phyloP scores from a whole-genome alignment of 1,284 basidiomycete genomes.

The Anthracocystis walkeri region DNA sequence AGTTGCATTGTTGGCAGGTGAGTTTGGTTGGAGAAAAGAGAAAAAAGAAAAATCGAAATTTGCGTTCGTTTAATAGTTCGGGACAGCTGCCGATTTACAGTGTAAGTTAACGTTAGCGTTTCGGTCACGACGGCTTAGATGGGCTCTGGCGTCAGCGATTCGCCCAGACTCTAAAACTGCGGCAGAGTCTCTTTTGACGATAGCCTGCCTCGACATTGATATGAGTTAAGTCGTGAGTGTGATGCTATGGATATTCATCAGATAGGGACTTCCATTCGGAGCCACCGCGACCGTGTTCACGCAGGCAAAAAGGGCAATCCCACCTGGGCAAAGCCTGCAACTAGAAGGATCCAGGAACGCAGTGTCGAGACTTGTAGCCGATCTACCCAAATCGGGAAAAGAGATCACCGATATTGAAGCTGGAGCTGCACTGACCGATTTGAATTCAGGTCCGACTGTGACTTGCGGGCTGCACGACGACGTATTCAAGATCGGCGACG shows the following conservation, averaged over 20 bases:
- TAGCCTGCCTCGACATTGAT: not conserved
- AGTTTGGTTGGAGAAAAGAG: not conserved
- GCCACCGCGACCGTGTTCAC: not conserved
- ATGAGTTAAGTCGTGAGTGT: not conserved
- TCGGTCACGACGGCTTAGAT: slow-evolving; percentile 39
- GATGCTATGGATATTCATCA: not conserved
- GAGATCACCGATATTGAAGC: too few species aligned
- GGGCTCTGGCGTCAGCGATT: slow-evolving; percentile 3
- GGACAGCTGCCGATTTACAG: not conserved
- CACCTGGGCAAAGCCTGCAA: too few species aligned
- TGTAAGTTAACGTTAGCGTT: not conserved
- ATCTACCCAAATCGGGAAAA: too few species aligned
- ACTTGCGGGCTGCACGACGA: too few species aligned
- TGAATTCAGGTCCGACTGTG: too few species aligned
- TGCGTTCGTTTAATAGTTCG: not conserved
- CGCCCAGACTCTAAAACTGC: not conserved
- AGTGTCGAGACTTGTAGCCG: too few species aligned
- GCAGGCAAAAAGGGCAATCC: not conserved
- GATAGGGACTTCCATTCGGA: not conserved
- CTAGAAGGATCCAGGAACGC: too few species aligned
- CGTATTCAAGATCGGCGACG: too few species aligned
- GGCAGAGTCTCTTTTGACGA: not conserved
- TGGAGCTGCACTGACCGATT: too few species aligned
- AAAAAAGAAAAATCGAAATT: slow-evolving; percentile 6
- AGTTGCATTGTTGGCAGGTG: not conserved